Evolutionary conservation across 768 basidiomycete species (phyloP).

Genomic region (Pleurotus ostreatus): DNA sequence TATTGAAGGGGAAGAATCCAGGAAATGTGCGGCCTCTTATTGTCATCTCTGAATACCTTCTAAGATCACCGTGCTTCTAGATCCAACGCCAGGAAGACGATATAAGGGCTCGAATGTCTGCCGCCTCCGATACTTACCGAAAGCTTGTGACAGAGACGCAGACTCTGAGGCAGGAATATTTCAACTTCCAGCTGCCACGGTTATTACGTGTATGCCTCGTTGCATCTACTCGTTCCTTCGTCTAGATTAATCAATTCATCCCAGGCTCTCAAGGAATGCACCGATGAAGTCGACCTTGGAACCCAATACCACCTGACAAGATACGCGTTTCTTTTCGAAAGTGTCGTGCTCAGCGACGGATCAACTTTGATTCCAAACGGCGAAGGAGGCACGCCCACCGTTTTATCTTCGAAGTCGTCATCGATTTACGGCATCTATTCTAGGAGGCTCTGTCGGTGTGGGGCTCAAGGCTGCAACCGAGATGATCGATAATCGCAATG

Average conservation of each 20-base stretch:
- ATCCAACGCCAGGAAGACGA: conserved; percentile 95
- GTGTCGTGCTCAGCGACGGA: conserved; percentile 85
- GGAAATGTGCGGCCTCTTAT: conserved; percentile 53
- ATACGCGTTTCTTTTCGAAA: conserved; percentile 94
- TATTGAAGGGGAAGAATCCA: conserved; percentile 91
- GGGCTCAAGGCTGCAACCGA: conserved; percentile 88
- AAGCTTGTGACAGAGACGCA: conserved; percentile 91
- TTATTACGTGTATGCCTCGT: conserved; percentile 72
- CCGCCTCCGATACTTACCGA: conserved; percentile 82
- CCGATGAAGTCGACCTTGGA: conserved; percentile 96
- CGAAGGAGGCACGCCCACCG: conserved; percentile 56
- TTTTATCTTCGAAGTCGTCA: background rate
- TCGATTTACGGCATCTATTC: background rate
- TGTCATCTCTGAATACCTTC: too few relatives aligned
- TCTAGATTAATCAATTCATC: conserved; percentile 10
- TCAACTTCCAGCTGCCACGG: conserved; percentile 93
- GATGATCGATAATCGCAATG: conserved; percentile 88
- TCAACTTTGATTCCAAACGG: conserved; percentile 71
- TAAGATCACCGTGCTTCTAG: conserved; percentile 28
- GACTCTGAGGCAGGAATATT: conserved; percentile 91
- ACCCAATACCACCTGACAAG: conserved; percentile 95
- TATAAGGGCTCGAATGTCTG: conserved; percentile 79
- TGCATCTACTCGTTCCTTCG: background rate
- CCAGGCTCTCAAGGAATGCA: conserved; percentile 88
- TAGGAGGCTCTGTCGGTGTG: conserved; percentile 19